These are phyloP conservation scores for Pinus tabuliformis DNA, from an alignment of 75 land plant genomes.

Conservation along the genomic window DNA sequence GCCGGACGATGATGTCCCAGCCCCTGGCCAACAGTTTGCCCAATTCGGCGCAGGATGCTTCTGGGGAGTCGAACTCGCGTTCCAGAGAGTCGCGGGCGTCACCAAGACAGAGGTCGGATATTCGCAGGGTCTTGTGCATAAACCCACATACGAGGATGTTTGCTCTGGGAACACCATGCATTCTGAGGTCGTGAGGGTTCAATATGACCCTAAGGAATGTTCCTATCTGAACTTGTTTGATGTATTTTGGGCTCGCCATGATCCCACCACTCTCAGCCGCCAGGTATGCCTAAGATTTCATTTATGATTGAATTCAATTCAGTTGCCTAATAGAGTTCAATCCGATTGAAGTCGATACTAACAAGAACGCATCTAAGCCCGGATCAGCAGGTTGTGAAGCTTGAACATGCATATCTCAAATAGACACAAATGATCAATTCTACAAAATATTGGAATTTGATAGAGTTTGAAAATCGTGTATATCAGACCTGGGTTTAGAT, in stretches of 20 bases:
- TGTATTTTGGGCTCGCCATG: constrained; percentile 61
- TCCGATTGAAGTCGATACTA: too few species aligned
- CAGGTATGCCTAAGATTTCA: constrained; percentile 33
- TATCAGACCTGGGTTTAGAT: too few species aligned
- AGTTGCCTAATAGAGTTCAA: too few species aligned
- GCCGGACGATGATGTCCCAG: constrained; percentile 53
- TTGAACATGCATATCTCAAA: too few species aligned
- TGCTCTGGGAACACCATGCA: constrained; percentile 51
- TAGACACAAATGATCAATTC: too few species aligned
- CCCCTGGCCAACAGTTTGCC: constrained; percentile 46
- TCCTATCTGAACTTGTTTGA: constrained; percentile 33
- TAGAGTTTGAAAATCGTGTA: too few species aligned
- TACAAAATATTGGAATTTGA: too few species aligned
- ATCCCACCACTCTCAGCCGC: constrained; percentile 71
- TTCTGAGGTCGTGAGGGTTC: constrained; percentile 60
- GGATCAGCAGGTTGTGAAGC: too few species aligned
- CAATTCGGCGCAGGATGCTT: constrained; percentile 75
- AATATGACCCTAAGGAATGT: constrained; percentile 54
- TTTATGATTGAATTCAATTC: too few species aligned
- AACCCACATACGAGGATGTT: constrained; percentile 48
- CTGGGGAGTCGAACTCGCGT: constrained; percentile 78
- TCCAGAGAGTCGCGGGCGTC: constrained; percentile 58
- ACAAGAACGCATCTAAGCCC: too few species aligned
- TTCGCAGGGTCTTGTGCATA: constrained; percentile 47
- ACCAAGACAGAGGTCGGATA: constrained; percentile 67